Evolutionary conservation across 306 rosid genomes (phyloP).

Genomic region (Purshia tridentata): DNA sequence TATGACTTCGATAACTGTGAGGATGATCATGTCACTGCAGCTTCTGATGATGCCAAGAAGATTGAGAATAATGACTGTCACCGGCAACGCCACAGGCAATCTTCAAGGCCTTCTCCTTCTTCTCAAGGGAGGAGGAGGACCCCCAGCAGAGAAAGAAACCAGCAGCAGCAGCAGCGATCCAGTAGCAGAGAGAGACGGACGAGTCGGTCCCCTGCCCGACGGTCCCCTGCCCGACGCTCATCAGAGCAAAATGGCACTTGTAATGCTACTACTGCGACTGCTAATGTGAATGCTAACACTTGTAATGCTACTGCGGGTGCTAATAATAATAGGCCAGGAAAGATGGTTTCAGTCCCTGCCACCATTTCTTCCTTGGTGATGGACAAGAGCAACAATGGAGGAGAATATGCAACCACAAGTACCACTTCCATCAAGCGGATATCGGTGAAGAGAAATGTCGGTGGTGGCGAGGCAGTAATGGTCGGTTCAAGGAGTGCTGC

Average conservation of each 20-base stretch:
- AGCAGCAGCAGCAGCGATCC: constrained; percentile 58
- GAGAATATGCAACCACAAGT: constrained; percentile 35
- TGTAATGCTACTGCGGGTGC: constrained; percentile 17
- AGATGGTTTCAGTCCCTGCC: constrained; percentile 96
- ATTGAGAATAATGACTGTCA: constrained; percentile 35
- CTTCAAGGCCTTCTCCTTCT: constrained; percentile 48
- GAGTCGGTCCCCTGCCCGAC: constrained; percentile 82
- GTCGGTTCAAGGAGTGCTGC: constrained; percentile 50
- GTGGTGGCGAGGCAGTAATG: constrained; percentile 31
- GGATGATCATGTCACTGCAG: constrained; percentile 29
- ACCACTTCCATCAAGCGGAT: constrained; percentile 45
- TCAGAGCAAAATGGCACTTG: constrained; percentile 28
- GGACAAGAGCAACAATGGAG: constrained; percentile 75
- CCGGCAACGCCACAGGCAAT: constrained; percentile 51
- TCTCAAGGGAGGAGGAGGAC: constrained; percentile 73
- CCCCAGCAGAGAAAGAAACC: constrained; percentile 87
- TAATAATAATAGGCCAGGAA: constrained; percentile 56
- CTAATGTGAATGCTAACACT: constrained; percentile 2
- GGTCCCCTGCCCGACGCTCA: constrained; percentile 81
- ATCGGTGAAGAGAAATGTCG: constrained; percentile 70
- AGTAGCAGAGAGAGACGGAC: constrained; percentile 81
- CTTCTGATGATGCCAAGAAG: constrained; percentile 40
- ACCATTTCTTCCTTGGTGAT: constrained; percentile 67
- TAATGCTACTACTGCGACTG: constrained; percentile 17
- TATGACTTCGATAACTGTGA: constrained; percentile 64